These are phyloP conservation scores for Amanita phalloides DNA, from an alignment of 768 basidiomycete species.

Conservation along the genomic window DNA sequence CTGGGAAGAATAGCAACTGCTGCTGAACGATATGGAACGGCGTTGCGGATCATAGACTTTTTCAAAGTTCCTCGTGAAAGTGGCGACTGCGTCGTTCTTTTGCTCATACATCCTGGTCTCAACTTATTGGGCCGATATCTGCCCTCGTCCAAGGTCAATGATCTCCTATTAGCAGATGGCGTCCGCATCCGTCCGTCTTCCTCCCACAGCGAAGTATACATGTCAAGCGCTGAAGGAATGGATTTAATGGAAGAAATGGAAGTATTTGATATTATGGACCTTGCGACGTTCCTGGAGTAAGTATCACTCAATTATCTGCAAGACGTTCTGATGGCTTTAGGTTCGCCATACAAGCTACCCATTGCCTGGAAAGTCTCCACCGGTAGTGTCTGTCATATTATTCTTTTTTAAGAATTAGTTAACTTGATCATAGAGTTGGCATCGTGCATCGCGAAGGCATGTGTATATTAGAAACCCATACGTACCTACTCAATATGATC, in stretches of 20 bases:
- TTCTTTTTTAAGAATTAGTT: background rate
- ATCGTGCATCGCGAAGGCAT: conserved; percentile 61
- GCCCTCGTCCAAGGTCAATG: conserved; percentile 54
- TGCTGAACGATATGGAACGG: conserved; percentile 40
- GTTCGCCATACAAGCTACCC: conserved; percentile 68
- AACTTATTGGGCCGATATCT: conserved; percentile 66
- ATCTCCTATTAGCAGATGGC: conserved; percentile 50
- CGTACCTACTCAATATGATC: conserved; percentile 1
- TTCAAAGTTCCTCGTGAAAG: conserved; percentile 54
- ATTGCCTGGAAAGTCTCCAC: conserved; percentile 60
- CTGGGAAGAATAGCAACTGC: conserved; percentile 38
- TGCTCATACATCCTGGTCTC: conserved; percentile 58
- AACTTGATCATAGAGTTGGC: conserved; percentile 28
- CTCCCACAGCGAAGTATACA: conserved; percentile 38
- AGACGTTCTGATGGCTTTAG: conserved; percentile 12
- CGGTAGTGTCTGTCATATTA: conserved; percentile 24
- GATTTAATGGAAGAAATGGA: conserved; percentile 42
- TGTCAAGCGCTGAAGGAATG: conserved; percentile 36
- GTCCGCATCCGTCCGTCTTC: conserved; percentile 29
- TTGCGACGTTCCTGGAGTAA: conserved; percentile 67
- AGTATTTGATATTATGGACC: conserved; percentile 62
- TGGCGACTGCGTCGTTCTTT: conserved; percentile 62
- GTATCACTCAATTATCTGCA: conserved; percentile 11
- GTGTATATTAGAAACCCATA: background rate
- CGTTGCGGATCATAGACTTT: conserved; percentile 51